phyloP scores from a whole-genome alignment of 495 filamentous ascomycete species.

The Tuber brumale region DNA sequence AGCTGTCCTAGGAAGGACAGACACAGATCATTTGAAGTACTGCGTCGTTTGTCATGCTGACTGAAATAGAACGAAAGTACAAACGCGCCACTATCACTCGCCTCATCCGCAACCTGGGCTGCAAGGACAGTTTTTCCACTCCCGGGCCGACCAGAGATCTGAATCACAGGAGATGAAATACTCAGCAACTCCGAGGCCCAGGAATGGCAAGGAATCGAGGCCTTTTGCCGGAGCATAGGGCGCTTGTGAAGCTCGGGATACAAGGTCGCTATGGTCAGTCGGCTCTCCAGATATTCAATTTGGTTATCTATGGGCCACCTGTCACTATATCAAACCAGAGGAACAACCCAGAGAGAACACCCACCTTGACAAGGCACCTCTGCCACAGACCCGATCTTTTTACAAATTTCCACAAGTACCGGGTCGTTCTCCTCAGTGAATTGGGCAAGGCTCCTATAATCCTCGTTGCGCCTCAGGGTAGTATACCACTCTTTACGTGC shows the following conservation, averaged over 20 bases:
- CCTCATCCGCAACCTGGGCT: background rate
- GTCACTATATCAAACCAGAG: background rate
- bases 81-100: background rate
- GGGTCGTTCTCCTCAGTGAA: background rate
- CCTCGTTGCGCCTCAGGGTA: background rate
- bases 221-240: background rate
- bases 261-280: background rate
- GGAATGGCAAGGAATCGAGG: background rate
- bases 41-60: background rate
- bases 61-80: conserved; percentile 6
- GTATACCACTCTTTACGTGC: background rate
- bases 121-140: background rate
- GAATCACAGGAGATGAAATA: background rate
- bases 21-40: conserved; percentile 1
- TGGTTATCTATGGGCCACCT: background rate
- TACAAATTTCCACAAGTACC: background rate
- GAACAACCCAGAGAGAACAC: background rate
- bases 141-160: background rate
- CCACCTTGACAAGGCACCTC: background rate
- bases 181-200: background rate
- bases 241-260: background rate
- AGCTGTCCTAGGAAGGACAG: conserved; percentile 3
- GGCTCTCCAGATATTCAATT: background rate
- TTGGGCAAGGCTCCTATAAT: background rate
- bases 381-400: background rate